Evolutionary conservation across 768 basidiomycete species (phyloP).

Genomic region (Artomyces pyxidatus): DNA sequence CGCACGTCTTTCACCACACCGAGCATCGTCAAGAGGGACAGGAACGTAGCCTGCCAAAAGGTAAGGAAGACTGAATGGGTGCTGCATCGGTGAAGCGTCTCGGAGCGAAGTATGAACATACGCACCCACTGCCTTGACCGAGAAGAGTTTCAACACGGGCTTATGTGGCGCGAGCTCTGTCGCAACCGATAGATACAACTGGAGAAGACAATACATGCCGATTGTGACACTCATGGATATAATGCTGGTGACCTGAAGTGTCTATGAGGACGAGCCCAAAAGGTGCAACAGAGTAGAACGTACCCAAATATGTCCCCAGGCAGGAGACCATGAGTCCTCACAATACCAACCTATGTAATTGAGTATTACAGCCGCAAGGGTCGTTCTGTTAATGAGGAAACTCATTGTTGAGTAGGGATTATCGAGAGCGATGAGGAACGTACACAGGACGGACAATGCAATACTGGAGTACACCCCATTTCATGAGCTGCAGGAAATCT

Average conservation of each 20-base stretch:
- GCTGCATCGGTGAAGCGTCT: neutral
- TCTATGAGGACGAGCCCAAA: conserved; percentile 40
- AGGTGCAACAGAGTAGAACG: conserved; percentile 13
- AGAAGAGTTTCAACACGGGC: conserved; percentile 61
- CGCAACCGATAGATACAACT: conserved; percentile 55
- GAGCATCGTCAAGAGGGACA: conserved; percentile 48
- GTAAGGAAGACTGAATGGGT: conserved; percentile 51
- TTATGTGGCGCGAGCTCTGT: conserved; percentile 45
- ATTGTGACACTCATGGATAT: conserved; percentile 66
- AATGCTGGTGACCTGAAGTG: conserved; percentile 42
- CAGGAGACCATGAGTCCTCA: conserved; percentile 58
- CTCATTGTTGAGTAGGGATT: neutral
- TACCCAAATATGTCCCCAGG: conserved; percentile 65
- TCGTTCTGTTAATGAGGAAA: conserved; percentile 31
- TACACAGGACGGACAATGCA: conserved; percentile 56
- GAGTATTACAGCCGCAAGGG: conserved; percentile 52
- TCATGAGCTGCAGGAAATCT: conserved; percentile 66
- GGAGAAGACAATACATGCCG: conserved; percentile 73
- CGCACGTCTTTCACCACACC: conserved; percentile 57
- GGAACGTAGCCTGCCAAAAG: conserved; percentile 66
- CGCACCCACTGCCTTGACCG: conserved; percentile 67
- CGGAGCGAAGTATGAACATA: conserved; percentile 2
- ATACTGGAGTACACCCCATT: conserved; percentile 71
- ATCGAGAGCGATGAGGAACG: conserved; percentile 13
- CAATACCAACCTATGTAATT: conserved; percentile 66